Percentiles rank a stretch among this genome's conserved stretches.
Evolutionary conservation across 2,329 filamentous ascomycete genomes (phyloP).

Genomic region (Rhexocercosporidium sp.): DNA sequence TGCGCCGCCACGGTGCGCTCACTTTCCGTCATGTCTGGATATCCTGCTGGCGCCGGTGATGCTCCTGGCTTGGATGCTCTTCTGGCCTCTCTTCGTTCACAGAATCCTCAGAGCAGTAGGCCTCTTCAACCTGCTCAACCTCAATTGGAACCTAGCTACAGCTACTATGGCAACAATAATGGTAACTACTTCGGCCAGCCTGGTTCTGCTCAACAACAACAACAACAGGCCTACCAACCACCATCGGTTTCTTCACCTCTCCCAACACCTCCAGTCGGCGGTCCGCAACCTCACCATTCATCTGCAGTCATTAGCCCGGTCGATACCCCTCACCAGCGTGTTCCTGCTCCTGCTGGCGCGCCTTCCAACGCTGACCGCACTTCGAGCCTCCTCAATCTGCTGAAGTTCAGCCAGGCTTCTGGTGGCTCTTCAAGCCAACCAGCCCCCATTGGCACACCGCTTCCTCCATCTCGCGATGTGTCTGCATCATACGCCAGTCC

Average conservation of each 20-base stretch:
- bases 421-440: slow-evolving; percentile 37
- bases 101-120: slow-evolving; percentile 25
- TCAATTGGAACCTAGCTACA: slow-evolving; percentile 39
- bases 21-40: slow-evolving; percentile 43
- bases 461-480: slow-evolving; percentile 38
- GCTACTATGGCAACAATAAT: slow-evolving; percentile 38
- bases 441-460: slow-evolving; percentile 39
- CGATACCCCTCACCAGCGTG: slow-evolving; percentile 46
- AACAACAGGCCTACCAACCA: slow-evolving; percentile 52
- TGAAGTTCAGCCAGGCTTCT: slow-evolving; percentile 64
- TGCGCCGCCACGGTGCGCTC: slow-evolving; percentile 41
- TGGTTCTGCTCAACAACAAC: slow-evolving; percentile 31
- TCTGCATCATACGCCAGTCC: slow-evolving; percentile 34
- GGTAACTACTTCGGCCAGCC: slow-evolving; percentile 38
- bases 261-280: slow-evolving; percentile 58
- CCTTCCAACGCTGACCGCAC: slow-evolving; percentile 54
- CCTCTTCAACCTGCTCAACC: slow-evolving; percentile 26
- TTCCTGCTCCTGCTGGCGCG: slow-evolving; percentile 42
- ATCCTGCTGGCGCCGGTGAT: slow-evolving; percentile 37
- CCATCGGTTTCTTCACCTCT: slow-evolving; percentile 63
- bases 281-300: slow-evolving; percentile 59
- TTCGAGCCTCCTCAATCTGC: slow-evolving; percentile 64
- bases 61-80: slow-evolving; percentile 41
- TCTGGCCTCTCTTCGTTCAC: slow-evolving; percentile 43
- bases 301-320: slow-evolving; percentile 65